These are phyloP conservation scores for Alternaria hordeiaustralica DNA, from an alignment of 2,329 filamentous ascomycete species.

Conservation along the genomic window DNA sequence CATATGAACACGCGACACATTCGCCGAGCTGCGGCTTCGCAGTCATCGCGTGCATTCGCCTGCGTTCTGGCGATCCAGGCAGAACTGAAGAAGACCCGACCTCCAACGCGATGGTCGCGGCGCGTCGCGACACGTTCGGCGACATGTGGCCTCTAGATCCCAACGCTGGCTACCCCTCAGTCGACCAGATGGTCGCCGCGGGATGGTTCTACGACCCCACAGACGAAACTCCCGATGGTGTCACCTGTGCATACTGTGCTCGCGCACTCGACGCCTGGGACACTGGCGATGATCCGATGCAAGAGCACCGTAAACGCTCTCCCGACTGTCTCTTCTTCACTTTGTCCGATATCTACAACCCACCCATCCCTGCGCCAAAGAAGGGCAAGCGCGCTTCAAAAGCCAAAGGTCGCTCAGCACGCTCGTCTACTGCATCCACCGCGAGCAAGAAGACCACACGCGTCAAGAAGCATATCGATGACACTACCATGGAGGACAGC, in stretches of 20 bases:
- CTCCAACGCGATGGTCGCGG: conserved; percentile 72
- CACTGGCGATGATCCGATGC: conserved; percentile 85
- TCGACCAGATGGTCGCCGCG: conserved; percentile 82
- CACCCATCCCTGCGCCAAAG: conserved; percentile 28
- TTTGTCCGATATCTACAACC: conserved; percentile 64
- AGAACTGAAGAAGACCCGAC: conserved; percentile 77
- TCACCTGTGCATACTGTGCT: conserved; percentile 89
- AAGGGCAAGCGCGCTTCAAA: conserved; percentile 38
- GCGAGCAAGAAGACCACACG: conserved; percentile 22
- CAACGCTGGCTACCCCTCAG: conserved; percentile 32
- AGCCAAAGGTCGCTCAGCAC: conserved; percentile 35
- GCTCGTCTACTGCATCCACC: conserved; percentile 22
- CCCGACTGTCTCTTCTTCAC: conserved; percentile 83
- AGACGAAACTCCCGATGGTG: conserved; percentile 83
- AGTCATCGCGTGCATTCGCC: conserved; percentile 63
- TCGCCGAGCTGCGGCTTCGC: conserved; percentile 88
- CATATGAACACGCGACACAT: conserved; percentile 85
- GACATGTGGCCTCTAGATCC: conserved; percentile 84
- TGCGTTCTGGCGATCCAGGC: conserved; percentile 65
- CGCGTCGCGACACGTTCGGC: conserved; percentile 83
- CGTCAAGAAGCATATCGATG: conserved; percentile 27
- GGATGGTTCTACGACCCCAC: conserved; percentile 95
- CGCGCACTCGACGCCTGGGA: conserved; percentile 95
- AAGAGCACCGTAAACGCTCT: conserved; percentile 83
- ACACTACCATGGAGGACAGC: background rate